These are phyloP conservation scores for Phallus indusiatus DNA, from an alignment of 768 basidiomycete species.

Conservation along the genomic window DNA sequence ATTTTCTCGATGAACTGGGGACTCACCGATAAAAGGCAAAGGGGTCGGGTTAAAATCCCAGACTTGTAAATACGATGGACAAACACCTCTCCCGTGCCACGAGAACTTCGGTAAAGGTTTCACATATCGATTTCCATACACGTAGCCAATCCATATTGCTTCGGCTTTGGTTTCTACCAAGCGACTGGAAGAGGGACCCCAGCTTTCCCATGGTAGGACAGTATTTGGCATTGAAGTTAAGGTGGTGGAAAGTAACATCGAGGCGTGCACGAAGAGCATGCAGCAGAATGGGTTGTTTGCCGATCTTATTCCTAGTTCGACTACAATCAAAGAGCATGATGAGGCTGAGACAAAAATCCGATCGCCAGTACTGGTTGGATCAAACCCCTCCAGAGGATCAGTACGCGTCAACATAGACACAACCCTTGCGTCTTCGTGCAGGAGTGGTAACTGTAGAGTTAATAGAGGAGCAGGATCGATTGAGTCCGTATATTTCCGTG, in stretches of 20 bases:
- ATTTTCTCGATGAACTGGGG: neutral
- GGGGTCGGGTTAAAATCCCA: constrained; percentile 7
- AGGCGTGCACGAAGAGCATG: constrained; percentile 35
- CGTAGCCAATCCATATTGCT: constrained; percentile 49
- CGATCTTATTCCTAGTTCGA: neutral
- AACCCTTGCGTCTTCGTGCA: neutral
- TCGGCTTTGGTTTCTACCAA: constrained; percentile 25
- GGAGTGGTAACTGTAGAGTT: neutral
- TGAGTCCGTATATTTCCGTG: neutral
- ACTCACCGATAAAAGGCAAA: neutral
- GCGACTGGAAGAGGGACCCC: constrained; percentile 42
- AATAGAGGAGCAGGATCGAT: neutral
- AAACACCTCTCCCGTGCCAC: constrained; percentile 17
- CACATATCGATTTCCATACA: constrained; percentile 41
- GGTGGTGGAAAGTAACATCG: constrained; percentile 22
- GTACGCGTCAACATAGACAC: constrained; percentile 1
- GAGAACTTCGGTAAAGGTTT: constrained; percentile 10
- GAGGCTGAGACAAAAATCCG: neutral
- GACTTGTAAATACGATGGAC: constrained; percentile 40
- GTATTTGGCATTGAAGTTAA: constrained; percentile 13
- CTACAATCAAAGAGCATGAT: neutral
- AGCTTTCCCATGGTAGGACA: constrained; percentile 36
- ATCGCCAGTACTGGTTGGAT: neutral
- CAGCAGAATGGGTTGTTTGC: constrained; percentile 28
- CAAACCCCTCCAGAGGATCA: neutral